Percentiles rank a stretch among this genome's conserved stretches.
Evolutionary conservation across 2,329 filamentous ascomycete species (phyloP).

Genomic region (Penicillium digitatum): DNA sequence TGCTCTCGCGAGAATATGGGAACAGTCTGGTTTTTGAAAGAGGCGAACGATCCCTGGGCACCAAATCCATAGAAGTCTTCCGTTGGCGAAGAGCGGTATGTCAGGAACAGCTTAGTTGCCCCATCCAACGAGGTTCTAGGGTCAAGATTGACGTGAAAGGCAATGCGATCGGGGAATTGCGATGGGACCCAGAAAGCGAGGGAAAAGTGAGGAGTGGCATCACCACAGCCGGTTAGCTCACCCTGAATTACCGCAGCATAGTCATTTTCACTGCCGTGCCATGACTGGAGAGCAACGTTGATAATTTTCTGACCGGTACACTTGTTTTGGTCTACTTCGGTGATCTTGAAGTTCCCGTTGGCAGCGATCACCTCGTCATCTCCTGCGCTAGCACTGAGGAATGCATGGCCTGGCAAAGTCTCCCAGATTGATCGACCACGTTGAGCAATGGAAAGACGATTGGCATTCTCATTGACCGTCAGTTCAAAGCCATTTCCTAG

Average conservation of each 20-base stretch:
- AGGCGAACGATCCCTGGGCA: slow-evolving; percentile 24
- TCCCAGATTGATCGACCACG: slow-evolving; percentile 14
- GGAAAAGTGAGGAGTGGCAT: slow-evolving; percentile 8
- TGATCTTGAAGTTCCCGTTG: slow-evolving; percentile 26
- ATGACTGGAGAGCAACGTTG: slow-evolving; percentile 4
- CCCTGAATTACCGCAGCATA: slow-evolving; percentile 17
- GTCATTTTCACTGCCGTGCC: slow-evolving; percentile 11
- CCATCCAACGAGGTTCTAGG: slow-evolving; percentile 1
- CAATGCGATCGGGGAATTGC: slow-evolving; percentile 19
- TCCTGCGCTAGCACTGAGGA: slow-evolving; percentile 23
- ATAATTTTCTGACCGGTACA: slow-evolving; percentile 18
- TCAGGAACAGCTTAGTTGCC: slow-evolving; percentile 18
- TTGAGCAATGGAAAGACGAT: slow-evolving; percentile 11
- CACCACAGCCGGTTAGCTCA: slow-evolving; percentile 17
- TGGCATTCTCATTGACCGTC: slow-evolving; percentile 6
- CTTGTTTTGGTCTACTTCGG: slow-evolving; percentile 18
- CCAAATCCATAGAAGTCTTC: slow-evolving; percentile 28
- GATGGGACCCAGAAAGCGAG: slow-evolving; percentile 19
- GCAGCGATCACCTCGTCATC: slow-evolving; percentile 17
- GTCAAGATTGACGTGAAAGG: slow-evolving; percentile 16
- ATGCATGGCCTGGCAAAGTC: slow-evolving; percentile 13
- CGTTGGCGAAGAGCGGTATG: slow-evolving; percentile 16
- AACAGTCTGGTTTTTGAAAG: slow-evolving; percentile 25
- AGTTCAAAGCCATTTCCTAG: slow-evolving; percentile 18
- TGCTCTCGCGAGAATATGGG: slow-evolving; percentile 26